Conservation (phyloP, 2,329 filamentous ascomycete genomes). For the Phaeosphaeriaceae sp. region DNA sequence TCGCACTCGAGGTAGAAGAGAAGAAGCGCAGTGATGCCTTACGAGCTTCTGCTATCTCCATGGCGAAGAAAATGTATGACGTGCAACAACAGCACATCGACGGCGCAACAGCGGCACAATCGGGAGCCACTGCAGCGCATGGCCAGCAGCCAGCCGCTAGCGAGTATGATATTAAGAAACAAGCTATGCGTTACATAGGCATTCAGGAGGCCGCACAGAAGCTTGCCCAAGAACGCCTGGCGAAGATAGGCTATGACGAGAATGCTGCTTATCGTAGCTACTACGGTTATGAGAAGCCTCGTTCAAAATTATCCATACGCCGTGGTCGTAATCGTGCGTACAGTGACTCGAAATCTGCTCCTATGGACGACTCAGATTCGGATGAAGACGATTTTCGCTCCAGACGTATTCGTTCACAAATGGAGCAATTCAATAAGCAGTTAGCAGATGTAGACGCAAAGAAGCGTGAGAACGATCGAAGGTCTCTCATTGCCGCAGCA, state of each 20-base stretch:
- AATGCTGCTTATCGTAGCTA: constrained; percentile 74
- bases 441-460: constrained; percentile 72
- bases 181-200: constrained; percentile 61
- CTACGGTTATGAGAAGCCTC: constrained; percentile 68
- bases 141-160: constrained; percentile 35
- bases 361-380: constrained; percentile 33
- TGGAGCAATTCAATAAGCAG: constrained; percentile 75
- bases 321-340: constrained; percentile 66
- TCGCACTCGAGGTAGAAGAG: constrained; percentile 76
- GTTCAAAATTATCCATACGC: constrained; percentile 58
- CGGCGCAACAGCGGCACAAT: constrained; percentile 46
- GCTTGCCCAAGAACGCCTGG: constrained; percentile 80
- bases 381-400: constrained; percentile 70
- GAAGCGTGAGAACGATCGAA: constrained; percentile 77
- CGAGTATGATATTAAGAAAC: constrained; percentile 58
- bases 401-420: constrained; percentile 75
- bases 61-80: constrained; percentile 87
- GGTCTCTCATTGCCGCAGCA: constrained; percentile 76
- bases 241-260: constrained; percentile 77
- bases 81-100: constrained; percentile 69
- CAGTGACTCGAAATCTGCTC: constrained; percentile 64
- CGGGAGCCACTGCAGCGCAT: constrained; percentile 43
- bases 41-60: constrained; percentile 82
- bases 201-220: constrained; percentile 88
- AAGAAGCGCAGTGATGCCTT: constrained; percentile 73